A percentile compares a stretch with the other conserved stretches of the same genome.
These are phyloP conservation scores for Botryotinia narcissicola DNA, from an alignment of 2,329 filamentous ascomycete genomes.

Conservation along the genomic window DNA sequence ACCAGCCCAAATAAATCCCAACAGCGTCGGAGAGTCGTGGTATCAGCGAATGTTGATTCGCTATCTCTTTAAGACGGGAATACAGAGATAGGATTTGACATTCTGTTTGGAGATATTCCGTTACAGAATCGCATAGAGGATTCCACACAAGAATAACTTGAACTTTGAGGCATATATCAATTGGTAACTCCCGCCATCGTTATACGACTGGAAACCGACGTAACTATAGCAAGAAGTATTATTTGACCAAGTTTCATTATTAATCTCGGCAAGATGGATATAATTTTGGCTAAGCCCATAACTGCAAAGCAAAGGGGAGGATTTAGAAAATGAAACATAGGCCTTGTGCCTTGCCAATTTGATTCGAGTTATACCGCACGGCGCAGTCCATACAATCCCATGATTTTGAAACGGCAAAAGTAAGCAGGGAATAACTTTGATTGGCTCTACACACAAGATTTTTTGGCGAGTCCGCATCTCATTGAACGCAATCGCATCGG, in stretches of 20 bases:
- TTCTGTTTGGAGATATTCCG: too few species aligned
- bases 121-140: background rate
- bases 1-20: too few species aligned
- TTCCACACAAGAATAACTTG: background rate
- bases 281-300: background rate
- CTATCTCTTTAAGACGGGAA: background rate
- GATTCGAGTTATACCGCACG: background rate
- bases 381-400: background rate
- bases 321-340: background rate
- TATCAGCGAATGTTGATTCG: background rate
- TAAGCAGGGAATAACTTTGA: background rate
- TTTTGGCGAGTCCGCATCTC: background rate
- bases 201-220: background rate
- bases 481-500: background rate
- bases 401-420: background rate
- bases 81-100: background rate
- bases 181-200: background rate
- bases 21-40: background rate
- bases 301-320: background rate
- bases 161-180: background rate
- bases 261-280: background rate
- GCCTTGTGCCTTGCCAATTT: background rate
- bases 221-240: background rate
- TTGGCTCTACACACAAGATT: background rate
- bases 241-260: background rate